phyloP scores from a whole-genome alignment of 2,329 filamentous ascomycete genomes.

The Ilyonectria robusta region DNA sequence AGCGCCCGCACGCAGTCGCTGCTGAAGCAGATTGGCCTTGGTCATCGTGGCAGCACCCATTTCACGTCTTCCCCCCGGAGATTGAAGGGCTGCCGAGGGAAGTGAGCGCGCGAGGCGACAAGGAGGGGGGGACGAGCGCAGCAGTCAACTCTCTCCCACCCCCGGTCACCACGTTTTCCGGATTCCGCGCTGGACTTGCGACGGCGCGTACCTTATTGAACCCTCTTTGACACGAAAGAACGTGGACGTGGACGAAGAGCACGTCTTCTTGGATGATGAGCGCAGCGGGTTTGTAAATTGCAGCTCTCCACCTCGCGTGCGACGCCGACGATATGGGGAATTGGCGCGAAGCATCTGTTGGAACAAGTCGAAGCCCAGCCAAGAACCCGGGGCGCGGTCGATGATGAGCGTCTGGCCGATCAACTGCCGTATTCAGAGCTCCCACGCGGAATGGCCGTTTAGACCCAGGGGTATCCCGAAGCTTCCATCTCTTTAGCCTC shows the following conservation, averaged over 20 bases:
- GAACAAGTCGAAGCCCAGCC: slow-evolving; percentile 1
- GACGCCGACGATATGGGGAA: slow-evolving; percentile 24
- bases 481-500: slow-evolving; percentile 11
- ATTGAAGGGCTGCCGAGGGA: slow-evolving; percentile 18
- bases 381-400: slow-evolving; percentile 15
- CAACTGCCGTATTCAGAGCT: slow-evolving; percentile 33
- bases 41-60: slow-evolving; percentile 18
- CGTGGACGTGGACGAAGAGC: background rate
- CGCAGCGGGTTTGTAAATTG: slow-evolving; percentile 28
- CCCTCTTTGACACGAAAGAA: too few species aligned
- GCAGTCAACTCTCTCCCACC: background rate
- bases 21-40: background rate
- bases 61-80: slow-evolving; percentile 5
- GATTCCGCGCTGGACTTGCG: background rate
- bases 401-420: slow-evolving; percentile 24
- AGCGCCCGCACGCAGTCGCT: slow-evolving; percentile 16
- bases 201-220: background rate
- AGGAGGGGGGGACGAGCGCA: slow-evolving; percentile 11
- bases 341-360: background rate
- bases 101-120: background rate
- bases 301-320: slow-evolving; percentile 37
- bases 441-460: background rate
- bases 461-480: slow-evolving; percentile 28
- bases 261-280: background rate
- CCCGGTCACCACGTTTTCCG: background rate